Base-by-base conservation (phyloP, 2,329 filamentous ascomycete genomes). In the Colletotrichum australisinense region DNA sequence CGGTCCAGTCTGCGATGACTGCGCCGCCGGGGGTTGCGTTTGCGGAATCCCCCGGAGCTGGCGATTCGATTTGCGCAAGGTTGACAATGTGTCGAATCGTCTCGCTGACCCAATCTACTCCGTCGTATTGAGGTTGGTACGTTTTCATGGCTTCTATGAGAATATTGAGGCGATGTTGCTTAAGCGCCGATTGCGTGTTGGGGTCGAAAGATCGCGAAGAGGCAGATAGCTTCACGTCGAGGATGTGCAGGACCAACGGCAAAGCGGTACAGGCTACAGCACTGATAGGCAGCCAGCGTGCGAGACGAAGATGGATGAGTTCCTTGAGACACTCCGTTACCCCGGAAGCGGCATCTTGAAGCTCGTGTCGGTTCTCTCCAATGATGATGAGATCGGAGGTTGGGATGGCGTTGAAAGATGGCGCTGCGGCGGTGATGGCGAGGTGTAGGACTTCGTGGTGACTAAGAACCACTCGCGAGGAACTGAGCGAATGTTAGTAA, bases 241-340 rank as follows among this genome's bases (percentile, higher is more conserved):
- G 75, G 8, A 82, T 80, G 67, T 82, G 78, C 7, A 82, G 75
- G 8, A 81, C 77, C 1, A 83, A 76, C 1, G 81, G 81, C 3
- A 83, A 64, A 2, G 81, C 80, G 2, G 80, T 82, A 72, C 80
- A 82, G 3, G 80, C 79, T 28, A 82, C 80, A 2, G 86, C 85
- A 73, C 84, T 87, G 14, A 88, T 84, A 4, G 87, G 87, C 0
- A 88, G 77, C 80, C 83, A 86, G 7, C 85, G 82, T 6, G 82
- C 84, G 2, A 87, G 81, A 2, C 82, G 82, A n/a, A 84, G 81
- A 14, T 84, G 80, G 4, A 86, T 83, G 5, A 88, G 83, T 67
- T 86, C 84, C 53, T 87, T 86, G 55, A 88, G 80, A 12, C 85
- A 85, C 69, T 83, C 81, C 0, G 84, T 87, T 7, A 87, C 81